Conservation (phyloP, 1,284 basidiomycete genomes). For the Vanrija pseudolonga region DNA sequence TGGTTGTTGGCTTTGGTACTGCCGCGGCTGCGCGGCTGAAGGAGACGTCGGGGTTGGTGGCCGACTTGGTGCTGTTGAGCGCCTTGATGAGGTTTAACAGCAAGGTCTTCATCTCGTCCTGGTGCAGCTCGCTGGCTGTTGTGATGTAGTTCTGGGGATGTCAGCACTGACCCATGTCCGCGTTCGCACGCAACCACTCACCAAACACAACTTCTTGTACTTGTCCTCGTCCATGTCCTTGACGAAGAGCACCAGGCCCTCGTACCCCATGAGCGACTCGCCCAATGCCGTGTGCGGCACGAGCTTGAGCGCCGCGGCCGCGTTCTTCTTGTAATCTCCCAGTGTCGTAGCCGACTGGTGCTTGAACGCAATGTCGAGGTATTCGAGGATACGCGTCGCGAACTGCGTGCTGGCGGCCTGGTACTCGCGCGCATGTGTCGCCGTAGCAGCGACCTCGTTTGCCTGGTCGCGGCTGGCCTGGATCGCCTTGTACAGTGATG, state of each 20-base stretch:
- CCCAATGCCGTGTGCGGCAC: constrained; percentile 70
- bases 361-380: constrained; percentile 82
- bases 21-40: constrained; percentile 5
- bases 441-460: constrained; percentile 84
- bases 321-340: constrained; percentile 30
- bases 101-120: constrained; percentile 71
- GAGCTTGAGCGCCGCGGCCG: constrained; percentile 46
- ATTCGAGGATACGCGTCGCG: constrained; percentile 84
- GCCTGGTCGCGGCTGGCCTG: constrained; percentile 82
- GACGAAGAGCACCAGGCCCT: constrained; percentile 84
- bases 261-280: constrained; percentile 76
- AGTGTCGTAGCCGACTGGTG: constrained; percentile 54
- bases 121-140: constrained; percentile 72
- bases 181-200: too few relatives aligned
- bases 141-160: constrained; percentile 75
- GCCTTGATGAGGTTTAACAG: constrained; percentile 59
- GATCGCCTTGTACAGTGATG: constrained; percentile 91
- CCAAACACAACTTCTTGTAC: constrained; percentile 81
- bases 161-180: neutral
- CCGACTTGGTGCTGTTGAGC: constrained; percentile 57
- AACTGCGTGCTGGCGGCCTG: constrained; percentile 81
- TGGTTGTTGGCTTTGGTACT: neutral
- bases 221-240: constrained; percentile 88
- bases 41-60: constrained; percentile 41
- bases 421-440: constrained; percentile 87